Evolutionary conservation across 495 filamentous ascomycete genomes (phyloP).

Genomic region (Talaromyces nanjingensis): DNA sequence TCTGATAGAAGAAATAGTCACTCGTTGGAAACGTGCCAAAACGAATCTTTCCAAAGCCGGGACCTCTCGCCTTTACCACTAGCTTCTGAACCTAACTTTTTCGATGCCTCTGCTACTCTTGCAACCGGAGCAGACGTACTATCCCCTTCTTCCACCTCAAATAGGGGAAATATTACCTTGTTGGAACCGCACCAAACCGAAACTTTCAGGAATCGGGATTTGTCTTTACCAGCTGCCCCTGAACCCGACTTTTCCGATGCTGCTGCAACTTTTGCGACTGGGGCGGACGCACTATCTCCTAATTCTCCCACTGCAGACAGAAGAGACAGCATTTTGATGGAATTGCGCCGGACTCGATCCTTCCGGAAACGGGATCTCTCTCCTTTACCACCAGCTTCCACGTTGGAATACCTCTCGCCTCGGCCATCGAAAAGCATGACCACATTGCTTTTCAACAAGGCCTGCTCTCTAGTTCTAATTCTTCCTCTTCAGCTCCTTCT

Average conservation of each 20-base stretch:
- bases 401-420: constrained; percentile 51
- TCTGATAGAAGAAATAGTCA: not conserved
- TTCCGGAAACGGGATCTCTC: constrained; percentile 58
- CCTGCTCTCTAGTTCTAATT: constrained; percentile 63
- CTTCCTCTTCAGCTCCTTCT: constrained; percentile 69
- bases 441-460: constrained; percentile 63
- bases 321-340: not conserved
- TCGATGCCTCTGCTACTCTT: not conserved
- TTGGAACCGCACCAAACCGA: not conserved
- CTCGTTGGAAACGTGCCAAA: not conserved
- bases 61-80: constrained; percentile 64
- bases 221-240: constrained; percentile 55
- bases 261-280: not conserved
- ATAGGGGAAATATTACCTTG: not conserved
- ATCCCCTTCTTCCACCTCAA: not conserved
- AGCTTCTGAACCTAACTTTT: constrained; percentile 14
- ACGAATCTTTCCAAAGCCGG: constrained; percentile 42
- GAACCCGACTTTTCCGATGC: not conserved
- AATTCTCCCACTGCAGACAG: not conserved
- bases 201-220: constrained; percentile 47
- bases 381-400: constrained; percentile 60
- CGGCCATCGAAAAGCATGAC: constrained; percentile 34
- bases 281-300: not conserved
- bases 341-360: constrained; percentile 12
- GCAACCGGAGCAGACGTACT: not conserved